Base-by-base conservation (phyloP, 139 green algal genomes). In the Raphidocelis subcapitata region DNA sequence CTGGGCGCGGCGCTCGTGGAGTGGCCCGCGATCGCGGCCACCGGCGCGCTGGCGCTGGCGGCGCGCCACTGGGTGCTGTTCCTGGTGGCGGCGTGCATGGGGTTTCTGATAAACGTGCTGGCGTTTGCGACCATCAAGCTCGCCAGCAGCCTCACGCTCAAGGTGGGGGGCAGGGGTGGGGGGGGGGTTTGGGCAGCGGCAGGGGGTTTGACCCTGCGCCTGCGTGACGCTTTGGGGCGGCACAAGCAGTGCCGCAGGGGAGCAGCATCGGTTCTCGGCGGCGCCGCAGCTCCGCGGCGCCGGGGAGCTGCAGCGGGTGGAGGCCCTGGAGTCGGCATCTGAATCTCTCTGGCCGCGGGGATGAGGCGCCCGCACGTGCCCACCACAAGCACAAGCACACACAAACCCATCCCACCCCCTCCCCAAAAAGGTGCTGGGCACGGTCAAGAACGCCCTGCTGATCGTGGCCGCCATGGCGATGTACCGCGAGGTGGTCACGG, bases 41-140 rank as follows among this genome's bases (percentile, higher is more conserved):
- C 32, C 2, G 71, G 77, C 20, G 86, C 82, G 21, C 56, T 92
- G 26, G 15, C 15, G 10, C 86, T 88, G 20, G 46, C 62, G 26
- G 10, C 3, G 33, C 31, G 62, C 3, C 46, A 87, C 66, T 46
- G 47, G 3, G 15, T 5, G 12, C 56, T 82, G 3, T 97, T 94
- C 75, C 5, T 86, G 15, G 28, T 67, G 0, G 91, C 91, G 0
- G 92, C 90, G 0, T 81, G 79, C 57, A 90, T 97, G 85, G 92
- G 92, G 49, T 97, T 97, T 67, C 76, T 63, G 15, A 91, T 97
- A 55, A 97, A 97, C 67, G 64, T 81, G 0, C 81, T 97, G 37
- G 88, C 92, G 0, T 97, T 96, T 74, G 86, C 88, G 16, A 87
- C 92, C 69, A 97, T 97, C 68, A 91, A 95, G 79, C 75, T 90